phyloP scores from a whole-genome alignment of 176 grass and related monocot species.

The Puya raimondii region DNA sequence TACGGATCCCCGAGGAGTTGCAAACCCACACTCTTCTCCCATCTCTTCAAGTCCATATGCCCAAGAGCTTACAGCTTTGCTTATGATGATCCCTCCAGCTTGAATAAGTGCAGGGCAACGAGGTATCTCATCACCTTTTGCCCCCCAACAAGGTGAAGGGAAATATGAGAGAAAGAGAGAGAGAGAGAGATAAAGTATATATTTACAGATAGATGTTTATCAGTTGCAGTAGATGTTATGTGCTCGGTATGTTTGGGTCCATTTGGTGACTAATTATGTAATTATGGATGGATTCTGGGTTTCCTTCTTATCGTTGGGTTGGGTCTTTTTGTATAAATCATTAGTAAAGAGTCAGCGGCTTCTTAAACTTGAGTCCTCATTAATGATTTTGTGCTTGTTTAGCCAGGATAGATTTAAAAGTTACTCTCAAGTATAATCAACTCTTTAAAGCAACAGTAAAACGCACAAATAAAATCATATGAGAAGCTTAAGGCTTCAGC shows the following conservation, averaged over 20 bases:
- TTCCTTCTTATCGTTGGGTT: no score
- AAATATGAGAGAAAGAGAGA: slow-evolving; percentile 6
- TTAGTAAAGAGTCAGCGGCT: no score
- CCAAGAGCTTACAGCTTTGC: slow-evolving; percentile 82
- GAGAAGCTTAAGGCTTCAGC: no score
- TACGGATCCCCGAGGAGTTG: slow-evolving; percentile 47
- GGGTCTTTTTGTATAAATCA: no score
- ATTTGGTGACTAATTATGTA: neutral
- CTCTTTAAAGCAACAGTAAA: no score
- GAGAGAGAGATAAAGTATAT: neutral
- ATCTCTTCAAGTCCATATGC: slow-evolving; percentile 89
- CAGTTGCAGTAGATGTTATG: neutral
- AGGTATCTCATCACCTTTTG: slow-evolving; percentile 91
- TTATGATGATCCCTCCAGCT: slow-evolving; percentile 55
- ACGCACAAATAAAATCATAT: no score
- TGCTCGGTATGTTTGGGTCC: neutral
- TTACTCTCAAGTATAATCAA: no score
- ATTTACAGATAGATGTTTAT: neutral
- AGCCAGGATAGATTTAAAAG: no score
- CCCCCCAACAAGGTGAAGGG: slow-evolving; percentile 25
- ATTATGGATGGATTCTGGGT: no score
- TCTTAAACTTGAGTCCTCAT: no score
- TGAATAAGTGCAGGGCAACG: slow-evolving; percentile 70
- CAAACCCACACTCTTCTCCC: slow-evolving; percentile 63
- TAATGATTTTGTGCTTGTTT: no score